Base-by-base conservation (phyloP, 164 flowering plant species). In the Aristolochia fimbriata region DNA sequence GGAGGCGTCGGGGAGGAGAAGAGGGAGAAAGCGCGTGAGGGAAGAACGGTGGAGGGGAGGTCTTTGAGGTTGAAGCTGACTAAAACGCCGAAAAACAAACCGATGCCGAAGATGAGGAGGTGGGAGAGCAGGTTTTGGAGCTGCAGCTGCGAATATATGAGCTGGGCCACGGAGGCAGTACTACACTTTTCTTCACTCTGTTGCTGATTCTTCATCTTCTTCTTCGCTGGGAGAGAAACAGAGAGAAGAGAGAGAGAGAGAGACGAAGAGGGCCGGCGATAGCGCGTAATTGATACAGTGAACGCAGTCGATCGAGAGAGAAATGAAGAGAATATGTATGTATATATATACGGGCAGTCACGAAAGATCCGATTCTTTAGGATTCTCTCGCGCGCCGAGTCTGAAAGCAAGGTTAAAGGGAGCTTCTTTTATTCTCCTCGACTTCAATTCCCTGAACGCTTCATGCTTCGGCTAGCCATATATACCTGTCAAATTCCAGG, bases 11-110 rank as follows among this genome's bases (percentile, higher is more conserved):
- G 31, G 43, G 70, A 15, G 45, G 55, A 24, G 1, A 62, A 0
- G 14, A 75, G 70, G 59, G 65, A 61, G 15, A 52, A 22, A 27
- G 15, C 30, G 21, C 24, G 24, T 62, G 72, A 33, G 33, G 20
- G 41, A 24, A 30, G 16, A 23, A 20, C 21, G 47, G 30, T 47
- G 10, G 21, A 23, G 3, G 66, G 49, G 15, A 48, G 21, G 31
- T 2, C 20, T 48, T 48, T 27, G 48, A 63, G 54, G 33, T 49
- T 47, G 54, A 56, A 30, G 48, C 60, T 47, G 5, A 33, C 20
- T 6, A 63, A 30, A 30, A 56, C 31, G 31, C 60, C 66, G 17
- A 63, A 1, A 30, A 23, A 24, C 51, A 63, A 47, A 47, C 69
- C 69, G 14, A 53, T 53, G 45, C 53, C 30, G 13, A 65, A 47